Evolutionary conservation across 176 grass and related monocot genomes (phyloP).

Genomic region (Triticum turgidum): DNA sequence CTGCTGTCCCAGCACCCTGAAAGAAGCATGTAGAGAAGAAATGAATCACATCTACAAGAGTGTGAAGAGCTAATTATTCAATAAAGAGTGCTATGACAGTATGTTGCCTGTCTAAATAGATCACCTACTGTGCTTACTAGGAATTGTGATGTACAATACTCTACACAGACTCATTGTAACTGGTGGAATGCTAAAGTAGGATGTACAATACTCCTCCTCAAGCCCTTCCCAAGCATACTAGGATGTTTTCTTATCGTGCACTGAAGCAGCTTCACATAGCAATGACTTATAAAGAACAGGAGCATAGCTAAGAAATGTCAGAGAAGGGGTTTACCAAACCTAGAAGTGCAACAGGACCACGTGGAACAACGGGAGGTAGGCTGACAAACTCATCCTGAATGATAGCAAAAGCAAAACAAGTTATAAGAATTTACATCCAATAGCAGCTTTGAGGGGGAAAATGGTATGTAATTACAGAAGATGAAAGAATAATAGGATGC

Average conservation of each 20-base stretch:
- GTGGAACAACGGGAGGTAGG: conserved; percentile 73
- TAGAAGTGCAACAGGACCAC: conserved; percentile 83
- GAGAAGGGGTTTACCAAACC: conserved; percentile 77
- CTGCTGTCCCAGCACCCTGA: conserved; percentile 78
- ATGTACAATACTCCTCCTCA: too few relatives aligned
- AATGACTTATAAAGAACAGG: neutral
- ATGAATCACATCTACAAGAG: neutral
- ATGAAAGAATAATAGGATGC: neutral
- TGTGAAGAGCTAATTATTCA: neutral
- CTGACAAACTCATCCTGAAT: conserved; percentile 85
- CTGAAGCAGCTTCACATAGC: neutral
- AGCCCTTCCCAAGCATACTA: neutral
- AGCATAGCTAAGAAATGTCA: neutral
- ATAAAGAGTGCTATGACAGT: neutral
- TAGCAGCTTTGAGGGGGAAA: neutral
- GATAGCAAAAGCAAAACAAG: neutral
- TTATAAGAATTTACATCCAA: neutral
- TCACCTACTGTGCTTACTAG: neutral
- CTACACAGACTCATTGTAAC: neutral
- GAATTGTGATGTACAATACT: neutral
- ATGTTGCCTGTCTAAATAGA: neutral
- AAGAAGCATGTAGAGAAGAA: conserved; percentile 25
- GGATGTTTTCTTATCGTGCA: neutral
- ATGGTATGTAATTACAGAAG: neutral
- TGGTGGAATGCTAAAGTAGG: neutral